Base-by-base conservation (phyloP, 2,329 filamentous ascomycete species). In the Penicillium sp. region DNA sequence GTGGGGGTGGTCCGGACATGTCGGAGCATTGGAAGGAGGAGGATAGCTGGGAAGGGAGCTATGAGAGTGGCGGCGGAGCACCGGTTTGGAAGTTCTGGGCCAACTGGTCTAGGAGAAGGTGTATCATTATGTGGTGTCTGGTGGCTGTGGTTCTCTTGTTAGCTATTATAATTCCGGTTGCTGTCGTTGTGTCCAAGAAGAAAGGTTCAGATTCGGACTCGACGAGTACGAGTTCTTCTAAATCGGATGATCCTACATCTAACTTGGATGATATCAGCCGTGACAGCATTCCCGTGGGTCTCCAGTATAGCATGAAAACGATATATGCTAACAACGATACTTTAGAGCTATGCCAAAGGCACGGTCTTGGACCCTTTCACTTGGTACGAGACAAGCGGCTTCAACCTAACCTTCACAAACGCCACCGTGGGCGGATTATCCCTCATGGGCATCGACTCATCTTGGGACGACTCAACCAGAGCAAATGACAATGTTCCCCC, bases 331-430 rank as follows among this genome's bases (percentile, higher is more conserved):
- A 64, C 39, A 27, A 8, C 46, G 27, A 6, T 46, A 14, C 18
- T 34, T 46, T 28, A 72, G 51, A 72, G 74, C 49, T 77, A 77
- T 53, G 90, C 82, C 61, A 83, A 81, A 68, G 89, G 84, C 12
- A 88, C 87, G 2, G 85, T 87, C 55, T 77, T 95, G 16, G 91
- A 99, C 64, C 93, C 93, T 0, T 95, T 89, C 68, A 84, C 86
- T 2, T 99, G 93, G 93, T 86, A 87, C 58, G 87, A 95, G 60
- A 96, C 91, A 0, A 80, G 78, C 0, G 89, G 91, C 63, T 95
- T 97, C 75, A 99, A 99, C 66, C 80, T 92, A 53, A 97, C 93
- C 0, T 99, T 95, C 67, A 99, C 93, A 0, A 82, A 86, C 52
- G 80, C 83, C 41, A 90, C 83, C 12, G 86, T 97, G 0, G 93